Conservation (phyloP, 192 early-diverging fungal genomes). For the Fimicolochytrium jonesii region DNA sequence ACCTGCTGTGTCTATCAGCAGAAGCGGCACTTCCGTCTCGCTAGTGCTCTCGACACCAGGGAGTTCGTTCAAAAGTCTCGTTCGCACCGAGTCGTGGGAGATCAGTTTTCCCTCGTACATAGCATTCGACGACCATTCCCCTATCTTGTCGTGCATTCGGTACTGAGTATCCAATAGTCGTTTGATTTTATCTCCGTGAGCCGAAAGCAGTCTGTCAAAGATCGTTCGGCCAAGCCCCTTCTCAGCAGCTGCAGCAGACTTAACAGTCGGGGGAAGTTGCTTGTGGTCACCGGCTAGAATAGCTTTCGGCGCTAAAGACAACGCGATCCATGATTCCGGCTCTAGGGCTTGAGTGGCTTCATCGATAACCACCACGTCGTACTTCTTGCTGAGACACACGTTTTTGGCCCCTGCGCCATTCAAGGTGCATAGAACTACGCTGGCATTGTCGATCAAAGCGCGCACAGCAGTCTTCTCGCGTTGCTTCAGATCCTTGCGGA, state of each 20-base stretch:
- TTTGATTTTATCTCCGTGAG: slow-evolving; percentile 57
- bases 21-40: slow-evolving; percentile 55
- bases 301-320: slow-evolving; percentile 54
- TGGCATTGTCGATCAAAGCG: slow-evolving; percentile 51
- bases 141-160: slow-evolving; percentile 81
- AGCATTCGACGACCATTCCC: slow-evolving; percentile 61
- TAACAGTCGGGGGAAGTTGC: slow-evolving; percentile 66
- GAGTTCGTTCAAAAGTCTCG: slow-evolving; percentile 64
- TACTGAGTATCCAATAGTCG: slow-evolving; percentile 79
- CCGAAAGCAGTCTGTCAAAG: slow-evolving; percentile 72
- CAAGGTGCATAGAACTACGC: slow-evolving; percentile 75
- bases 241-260: slow-evolving; percentile 34
- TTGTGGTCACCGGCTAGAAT: slow-evolving; percentile 68
- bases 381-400: slow-evolving; percentile 50
- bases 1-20: slow-evolving; percentile 69
- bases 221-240: slow-evolving; percentile 55
- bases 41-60: slow-evolving; percentile 55
- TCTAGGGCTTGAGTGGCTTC: slow-evolving; percentile 77
- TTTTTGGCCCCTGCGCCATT: slow-evolving; percentile 60
- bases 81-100: slow-evolving; percentile 59
- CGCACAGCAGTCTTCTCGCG: slow-evolving; percentile 69
- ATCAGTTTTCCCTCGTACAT: slow-evolving; percentile 69
- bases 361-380: slow-evolving; percentile 85
- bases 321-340: slow-evolving; percentile 87
- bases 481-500: slow-evolving; percentile 54